phyloP scores from a whole-genome alignment of 2,329 filamentous ascomycete species.

The Cladosporium halotolerans region DNA sequence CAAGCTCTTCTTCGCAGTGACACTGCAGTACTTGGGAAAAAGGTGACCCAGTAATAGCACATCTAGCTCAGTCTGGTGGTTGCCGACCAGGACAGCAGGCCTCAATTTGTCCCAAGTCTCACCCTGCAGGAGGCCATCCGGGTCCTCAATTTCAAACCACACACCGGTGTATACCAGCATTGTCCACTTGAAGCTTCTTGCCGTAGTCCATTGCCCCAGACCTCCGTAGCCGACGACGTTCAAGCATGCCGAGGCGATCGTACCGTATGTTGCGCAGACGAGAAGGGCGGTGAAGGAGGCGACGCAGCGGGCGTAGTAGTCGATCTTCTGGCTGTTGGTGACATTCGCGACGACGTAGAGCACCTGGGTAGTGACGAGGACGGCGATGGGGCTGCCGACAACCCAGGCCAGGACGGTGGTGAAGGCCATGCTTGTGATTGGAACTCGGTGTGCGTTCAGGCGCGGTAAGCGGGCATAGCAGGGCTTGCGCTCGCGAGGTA shows the following conservation, averaged over 20 bases:
- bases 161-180: constrained; percentile 74
- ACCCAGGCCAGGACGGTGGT: constrained; percentile 22
- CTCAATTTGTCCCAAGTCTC: constrained; percentile 44
- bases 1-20: constrained; percentile 85
- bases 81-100: constrained; percentile 85
- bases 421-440: constrained; percentile 11
- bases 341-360: constrained; percentile 31
- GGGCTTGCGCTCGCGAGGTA: not conserved
- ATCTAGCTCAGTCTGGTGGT: constrained; percentile 91
- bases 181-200: constrained; percentile 68
- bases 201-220: constrained; percentile 80
- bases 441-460: not conserved
- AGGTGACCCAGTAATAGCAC: constrained; percentile 83
- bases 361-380: constrained; percentile 25
- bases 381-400: constrained; percentile 7
- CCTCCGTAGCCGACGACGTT: constrained; percentile 65
- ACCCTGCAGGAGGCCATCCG: constrained; percentile 51
- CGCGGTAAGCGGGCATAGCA: not conserved
- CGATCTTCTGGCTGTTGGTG: constrained; percentile 31
- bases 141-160: constrained; percentile 62
- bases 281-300: constrained; percentile 37
- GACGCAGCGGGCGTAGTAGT: constrained; percentile 61
- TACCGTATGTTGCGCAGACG: constrained; percentile 61
- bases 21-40: constrained; percentile 85
- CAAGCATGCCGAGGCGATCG: constrained; percentile 64